A percentile compares a stretch with the other conserved stretches of the same genome.
phyloP scores from a whole-genome alignment of 371 early-diverging fungal genomes.

The Mortierella sp. region DNA sequence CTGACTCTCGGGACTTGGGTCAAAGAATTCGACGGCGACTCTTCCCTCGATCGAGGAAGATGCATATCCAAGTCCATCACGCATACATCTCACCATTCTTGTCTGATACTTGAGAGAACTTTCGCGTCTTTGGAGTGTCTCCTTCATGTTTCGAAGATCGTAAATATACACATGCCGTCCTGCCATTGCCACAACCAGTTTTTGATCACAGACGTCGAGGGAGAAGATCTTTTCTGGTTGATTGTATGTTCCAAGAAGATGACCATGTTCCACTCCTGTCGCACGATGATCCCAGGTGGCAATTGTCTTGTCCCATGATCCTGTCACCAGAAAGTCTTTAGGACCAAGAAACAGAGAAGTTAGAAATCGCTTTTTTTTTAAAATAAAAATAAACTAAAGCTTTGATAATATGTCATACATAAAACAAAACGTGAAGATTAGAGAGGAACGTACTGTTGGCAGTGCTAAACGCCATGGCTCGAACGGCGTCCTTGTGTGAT shows the following conservation, averaged over 20 bases:
- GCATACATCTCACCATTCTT: constrained; percentile 82
- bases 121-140: constrained; percentile 80
- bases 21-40: constrained; percentile 94
- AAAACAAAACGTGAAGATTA: neutral
- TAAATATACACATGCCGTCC: constrained; percentile 83
- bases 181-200: constrained; percentile 87
- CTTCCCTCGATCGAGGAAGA: constrained; percentile 94
- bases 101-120: constrained; percentile 88
- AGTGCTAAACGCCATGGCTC: constrained; percentile 71
- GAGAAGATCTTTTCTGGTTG: constrained; percentile 84
- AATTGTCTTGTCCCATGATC: constrained; percentile 92
- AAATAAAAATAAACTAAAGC: no score
- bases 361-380: constrained; percentile 1
- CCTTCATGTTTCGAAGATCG: constrained; percentile 84
- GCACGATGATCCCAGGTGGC: constrained; percentile 83
- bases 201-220: constrained; percentile 76
- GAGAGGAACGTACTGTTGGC: constrained; percentile 58
- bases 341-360: neutral
- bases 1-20: constrained; percentile 71
- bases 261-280: constrained; percentile 42
- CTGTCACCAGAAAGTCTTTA: constrained; percentile 76
- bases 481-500: constrained; percentile 69
- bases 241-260: constrained; percentile 56
- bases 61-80: constrained; percentile 85
- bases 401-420: neutral